A percentile compares a stretch with the other conserved stretches of the same genome.
phyloP scores from a whole-genome alignment of 2,329 filamentous ascomycete species.

The Pseudopyricularia cyperi region DNA sequence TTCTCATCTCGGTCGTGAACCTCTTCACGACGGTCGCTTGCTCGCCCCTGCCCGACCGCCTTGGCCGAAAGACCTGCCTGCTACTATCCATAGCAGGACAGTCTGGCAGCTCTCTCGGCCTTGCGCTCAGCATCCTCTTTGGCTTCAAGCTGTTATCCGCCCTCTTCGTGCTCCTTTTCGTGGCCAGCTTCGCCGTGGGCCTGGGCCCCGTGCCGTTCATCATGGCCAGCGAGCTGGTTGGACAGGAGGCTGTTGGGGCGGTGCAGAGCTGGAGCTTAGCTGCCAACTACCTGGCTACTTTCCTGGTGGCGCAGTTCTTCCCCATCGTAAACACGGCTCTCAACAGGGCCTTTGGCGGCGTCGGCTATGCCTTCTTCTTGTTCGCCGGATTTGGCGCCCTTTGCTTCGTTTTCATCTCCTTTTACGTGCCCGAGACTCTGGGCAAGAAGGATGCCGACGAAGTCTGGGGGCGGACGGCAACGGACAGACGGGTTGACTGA shows the following conservation, averaged over 20 bases:
- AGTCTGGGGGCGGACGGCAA: slow-evolving; percentile 62
- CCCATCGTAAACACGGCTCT: slow-evolving; percentile 69
- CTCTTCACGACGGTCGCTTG: slow-evolving; percentile 69
- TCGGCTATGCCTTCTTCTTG: slow-evolving; percentile 83
- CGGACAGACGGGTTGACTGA: slow-evolving; percentile 33
- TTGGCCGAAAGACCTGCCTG: slow-evolving; percentile 78
- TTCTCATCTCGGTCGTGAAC: slow-evolving; percentile 77
- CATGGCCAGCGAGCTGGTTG: slow-evolving; percentile 80
- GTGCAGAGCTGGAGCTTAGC: slow-evolving; percentile 80
- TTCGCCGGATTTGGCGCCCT: slow-evolving; percentile 64
- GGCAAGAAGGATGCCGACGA: slow-evolving; percentile 76
- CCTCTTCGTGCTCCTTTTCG: slow-evolving; percentile 70
- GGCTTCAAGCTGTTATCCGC: slow-evolving; percentile 65
- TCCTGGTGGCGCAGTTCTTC: slow-evolving; percentile 90
- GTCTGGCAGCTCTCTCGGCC: slow-evolving; percentile 60
- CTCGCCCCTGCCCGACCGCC: slow-evolving; percentile 72
- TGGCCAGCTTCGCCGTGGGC: slow-evolving; percentile 79
- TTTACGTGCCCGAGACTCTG: slow-evolving; percentile 74
- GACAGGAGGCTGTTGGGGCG: slow-evolving; percentile 78
- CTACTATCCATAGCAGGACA: slow-evolving; percentile 75
- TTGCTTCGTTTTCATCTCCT: slow-evolving; percentile 58
- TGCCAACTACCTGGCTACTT: slow-evolving; percentile 83
- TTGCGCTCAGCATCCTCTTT: slow-evolving; percentile 70
- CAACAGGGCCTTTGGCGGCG: slow-evolving; percentile 48
- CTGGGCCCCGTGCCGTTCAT: slow-evolving; percentile 93